These are phyloP conservation scores for Dillenia turbinata DNA, from an alignment of 164 flowering plant genomes.

Conservation along the genomic window DNA sequence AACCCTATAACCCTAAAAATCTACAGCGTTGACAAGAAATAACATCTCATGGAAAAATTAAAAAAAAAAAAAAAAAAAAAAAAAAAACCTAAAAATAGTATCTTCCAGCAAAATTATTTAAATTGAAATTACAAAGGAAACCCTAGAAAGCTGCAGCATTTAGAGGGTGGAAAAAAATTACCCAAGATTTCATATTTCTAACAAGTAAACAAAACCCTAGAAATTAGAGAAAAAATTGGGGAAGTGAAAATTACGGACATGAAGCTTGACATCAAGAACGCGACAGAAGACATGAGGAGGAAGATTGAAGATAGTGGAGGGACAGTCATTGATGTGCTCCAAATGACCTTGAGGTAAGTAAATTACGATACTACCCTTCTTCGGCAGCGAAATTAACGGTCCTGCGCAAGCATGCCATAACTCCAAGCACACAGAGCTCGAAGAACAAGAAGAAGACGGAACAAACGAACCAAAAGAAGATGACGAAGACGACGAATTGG, in stretches of 20 bases:
- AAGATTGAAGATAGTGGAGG: constrained; percentile 34
- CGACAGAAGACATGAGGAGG: constrained; percentile 90
- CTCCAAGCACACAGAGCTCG: constrained; percentile 75
- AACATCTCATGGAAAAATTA: too few relatives aligned
- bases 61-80: too few relatives aligned
- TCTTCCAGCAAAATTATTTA: too few relatives aligned
- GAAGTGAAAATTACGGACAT: constrained; percentile 24
- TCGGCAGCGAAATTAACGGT: constrained; percentile 75
- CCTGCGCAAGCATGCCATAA: constrained; percentile 99
- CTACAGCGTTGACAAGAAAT: not conserved
- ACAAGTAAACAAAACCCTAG: not conserved
- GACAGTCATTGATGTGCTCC: constrained; percentile 47
- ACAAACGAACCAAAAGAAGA: constrained; percentile 20
- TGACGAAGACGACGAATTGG: constrained; percentile 26
- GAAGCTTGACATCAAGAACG: constrained; percentile 83
- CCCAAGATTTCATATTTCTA: not conserved
- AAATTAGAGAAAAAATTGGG: constrained; percentile 8
- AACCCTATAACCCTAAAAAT: not conserved
- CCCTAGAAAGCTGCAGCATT: too few relatives aligned
- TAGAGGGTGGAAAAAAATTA: not conserved
- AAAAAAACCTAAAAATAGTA: too few relatives aligned
- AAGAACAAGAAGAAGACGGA: constrained; percentile 13
- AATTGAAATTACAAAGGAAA: too few relatives aligned
- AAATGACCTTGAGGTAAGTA: constrained; percentile 95
- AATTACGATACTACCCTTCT: constrained; percentile 74